Percentiles rank a stretch among this genome's conserved stretches.
Evolutionary conservation across 352 stramenopile species (phyloP).

Genomic region (Pythium brassicae): DNA sequence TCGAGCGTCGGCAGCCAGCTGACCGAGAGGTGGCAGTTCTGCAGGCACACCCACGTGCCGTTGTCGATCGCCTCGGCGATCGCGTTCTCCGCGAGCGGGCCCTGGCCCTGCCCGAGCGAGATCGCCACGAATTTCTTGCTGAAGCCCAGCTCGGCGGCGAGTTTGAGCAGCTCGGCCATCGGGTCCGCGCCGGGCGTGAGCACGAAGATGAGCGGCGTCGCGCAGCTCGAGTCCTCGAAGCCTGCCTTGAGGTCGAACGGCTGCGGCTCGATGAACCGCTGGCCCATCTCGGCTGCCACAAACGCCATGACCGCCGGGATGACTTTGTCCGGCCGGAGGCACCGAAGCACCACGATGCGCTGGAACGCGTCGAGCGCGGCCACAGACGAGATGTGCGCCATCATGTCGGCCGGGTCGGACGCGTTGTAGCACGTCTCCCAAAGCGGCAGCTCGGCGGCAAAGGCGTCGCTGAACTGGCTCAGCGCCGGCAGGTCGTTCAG

Average conservation of each 20-base stretch:
- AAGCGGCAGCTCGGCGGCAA: conserved; percentile 43
- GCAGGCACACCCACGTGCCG: conserved; percentile 93
- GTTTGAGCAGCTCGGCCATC: conserved; percentile 92
- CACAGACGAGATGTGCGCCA: conserved; percentile 51
- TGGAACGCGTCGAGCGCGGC: conserved; percentile 82
- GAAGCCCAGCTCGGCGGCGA: conserved; percentile 90
- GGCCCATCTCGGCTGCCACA: conserved; percentile 85
- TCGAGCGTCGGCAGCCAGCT: conserved; percentile 94
- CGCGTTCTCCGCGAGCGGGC: conserved; percentile 86
- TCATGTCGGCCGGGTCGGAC: conserved; percentile 72
- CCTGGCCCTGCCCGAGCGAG: conserved; percentile 93
- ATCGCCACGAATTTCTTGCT: conserved; percentile 92
- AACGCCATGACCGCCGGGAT: conserved; percentile 90
- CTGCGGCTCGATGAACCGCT: conserved; percentile 91
- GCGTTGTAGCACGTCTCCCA: conserved; percentile 85
- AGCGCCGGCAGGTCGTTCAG: conserved; percentile 60
- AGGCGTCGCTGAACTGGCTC: conserved; percentile 40
- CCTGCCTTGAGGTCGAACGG: conserved; percentile 91
- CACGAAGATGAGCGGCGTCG: conserved; percentile 95
- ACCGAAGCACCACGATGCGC: conserved; percentile 87
- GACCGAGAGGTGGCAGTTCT: conserved; percentile 95
- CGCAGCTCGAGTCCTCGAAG: conserved; percentile 91
- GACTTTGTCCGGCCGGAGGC: conserved; percentile 91
- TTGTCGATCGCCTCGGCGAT: conserved; percentile 92
- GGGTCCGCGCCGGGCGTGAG: conserved; percentile 92